Evolutionary conservation across 495 filamentous ascomycete species (phyloP).

Genomic region (Hyaloscypha hepaticicola): DNA sequence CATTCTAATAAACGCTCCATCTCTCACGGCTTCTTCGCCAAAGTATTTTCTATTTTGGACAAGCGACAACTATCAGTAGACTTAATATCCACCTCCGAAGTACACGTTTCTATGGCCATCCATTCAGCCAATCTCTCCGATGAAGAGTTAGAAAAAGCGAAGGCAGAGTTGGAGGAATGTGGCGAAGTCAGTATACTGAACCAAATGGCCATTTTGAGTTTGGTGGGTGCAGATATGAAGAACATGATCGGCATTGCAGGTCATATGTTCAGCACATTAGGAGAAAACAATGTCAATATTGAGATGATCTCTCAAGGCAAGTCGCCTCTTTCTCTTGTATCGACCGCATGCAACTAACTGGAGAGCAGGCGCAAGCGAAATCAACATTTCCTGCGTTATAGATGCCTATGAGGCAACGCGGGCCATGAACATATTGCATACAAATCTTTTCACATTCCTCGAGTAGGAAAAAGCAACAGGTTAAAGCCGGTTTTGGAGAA

Average conservation of each 20-base stretch:
- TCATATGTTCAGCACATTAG: constrained; percentile 84
- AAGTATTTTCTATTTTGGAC: constrained; percentile 84
- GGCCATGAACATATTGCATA: constrained; percentile 93
- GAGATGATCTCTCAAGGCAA: constrained; percentile 97
- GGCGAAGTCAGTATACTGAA: constrained; percentile 83
- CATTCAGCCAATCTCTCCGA: constrained; percentile 72
- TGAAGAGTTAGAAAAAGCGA: constrained; percentile 62
- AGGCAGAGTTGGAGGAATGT: constrained; percentile 68
- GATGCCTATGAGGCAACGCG: constrained; percentile 85
- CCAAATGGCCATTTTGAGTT: constrained; percentile 86
- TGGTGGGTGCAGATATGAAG: constrained; percentile 94
- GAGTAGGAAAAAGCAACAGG: constrained; percentile 34
- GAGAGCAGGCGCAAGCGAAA: constrained; percentile 84
- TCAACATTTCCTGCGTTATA: constrained; percentile 98
- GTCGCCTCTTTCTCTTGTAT: constrained; percentile 26
- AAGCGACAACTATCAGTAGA: constrained; percentile 80
- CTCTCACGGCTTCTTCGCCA: constrained; percentile 88
- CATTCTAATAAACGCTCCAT: constrained; percentile 88
- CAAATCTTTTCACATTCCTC: constrained; percentile 75
- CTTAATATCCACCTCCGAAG: constrained; percentile 89
- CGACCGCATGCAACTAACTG: background rate
- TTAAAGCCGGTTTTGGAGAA: background rate
- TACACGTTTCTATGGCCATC: constrained; percentile 93
- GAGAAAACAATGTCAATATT: constrained; percentile 85
- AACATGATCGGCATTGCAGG: constrained; percentile 90